These are phyloP conservation scores for Podaxis sp. DNA, from an alignment of 768 basidiomycete genomes.

Conservation along the genomic window DNA sequence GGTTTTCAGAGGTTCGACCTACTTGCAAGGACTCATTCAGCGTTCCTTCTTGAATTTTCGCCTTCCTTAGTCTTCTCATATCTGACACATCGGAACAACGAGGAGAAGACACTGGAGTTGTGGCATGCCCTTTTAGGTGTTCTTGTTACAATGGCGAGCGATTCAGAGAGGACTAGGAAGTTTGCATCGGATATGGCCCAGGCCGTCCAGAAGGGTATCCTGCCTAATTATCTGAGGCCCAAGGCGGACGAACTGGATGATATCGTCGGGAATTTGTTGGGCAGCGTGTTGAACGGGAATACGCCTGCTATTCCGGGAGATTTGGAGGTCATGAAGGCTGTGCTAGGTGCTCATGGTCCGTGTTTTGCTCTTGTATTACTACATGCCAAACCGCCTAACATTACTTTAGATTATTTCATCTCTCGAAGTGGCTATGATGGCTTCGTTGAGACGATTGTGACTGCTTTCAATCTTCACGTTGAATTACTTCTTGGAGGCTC, in stretches of 20 bases:
- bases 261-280: conserved; percentile 39
- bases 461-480: conserved; percentile 11
- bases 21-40: conserved; percentile 20
- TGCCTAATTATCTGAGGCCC: conserved; percentile 50
- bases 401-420: conserved; percentile 15
- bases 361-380: not conserved
- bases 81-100: conserved; percentile 41
- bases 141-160: conserved; percentile 33
- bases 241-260: conserved; percentile 43
- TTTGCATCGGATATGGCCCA: conserved; percentile 30
- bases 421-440: conserved; percentile 3
- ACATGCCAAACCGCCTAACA: not conserved
- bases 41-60: conserved; percentile 36
- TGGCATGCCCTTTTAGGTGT: conserved; percentile 52
- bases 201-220: conserved; percentile 33
- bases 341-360: conserved; percentile 45
- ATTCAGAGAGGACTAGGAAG: conserved; percentile 19
- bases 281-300: conserved; percentile 28
- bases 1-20: conserved; percentile 44
- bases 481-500: conserved; percentile 1
- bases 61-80: conserved; percentile 53
- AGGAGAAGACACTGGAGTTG: conserved; percentile 30
- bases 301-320: conserved; percentile 24
- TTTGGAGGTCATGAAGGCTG: conserved; percentile 33
- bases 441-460: conserved; percentile 14